Conservation (phyloP, 1,139 yeast genomes). For the Pichia sp. region DNA sequence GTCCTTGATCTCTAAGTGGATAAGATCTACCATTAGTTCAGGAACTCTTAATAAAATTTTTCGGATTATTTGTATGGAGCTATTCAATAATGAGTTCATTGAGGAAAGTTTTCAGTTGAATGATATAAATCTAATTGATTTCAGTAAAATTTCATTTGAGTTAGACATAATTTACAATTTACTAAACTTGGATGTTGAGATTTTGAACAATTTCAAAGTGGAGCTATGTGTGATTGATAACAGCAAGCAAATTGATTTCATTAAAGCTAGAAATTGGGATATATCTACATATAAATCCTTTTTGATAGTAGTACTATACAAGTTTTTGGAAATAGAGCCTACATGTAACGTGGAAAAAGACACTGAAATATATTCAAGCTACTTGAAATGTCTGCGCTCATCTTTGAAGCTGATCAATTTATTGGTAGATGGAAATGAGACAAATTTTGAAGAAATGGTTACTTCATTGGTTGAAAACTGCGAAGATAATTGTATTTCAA, state of each 20-base stretch:
- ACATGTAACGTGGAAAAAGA: conserved; percentile 23
- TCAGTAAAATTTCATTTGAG: conserved; percentile 56
- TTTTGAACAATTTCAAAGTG: conserved; percentile 46
- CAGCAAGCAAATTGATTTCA: conserved; percentile 37
- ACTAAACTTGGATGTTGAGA: conserved; percentile 41
- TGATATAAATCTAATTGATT: conserved; percentile 44
- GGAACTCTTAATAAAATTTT: conserved; percentile 61
- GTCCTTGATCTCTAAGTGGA: conserved; percentile 54
- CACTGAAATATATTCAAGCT: conserved; percentile 27
- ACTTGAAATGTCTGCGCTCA: conserved; percentile 33
- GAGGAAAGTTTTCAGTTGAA: conserved; percentile 22
- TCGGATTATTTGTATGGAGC: conserved; percentile 50
- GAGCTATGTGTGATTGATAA: conserved; percentile 56
- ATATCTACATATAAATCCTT: conserved; percentile 62
- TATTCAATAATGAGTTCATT: conserved; percentile 40
- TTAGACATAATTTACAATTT: conserved; percentile 50
- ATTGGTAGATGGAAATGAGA: conserved; percentile 55
- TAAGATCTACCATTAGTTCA: conserved; percentile 45
- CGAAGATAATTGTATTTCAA: conserved; percentile 13
- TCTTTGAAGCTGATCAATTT: conserved; percentile 42
- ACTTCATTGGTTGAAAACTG: conserved; percentile 29
- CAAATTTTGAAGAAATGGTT: conserved; percentile 43
- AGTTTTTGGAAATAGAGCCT: conserved; percentile 38
- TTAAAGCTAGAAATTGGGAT: conserved; percentile 45
- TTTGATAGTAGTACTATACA: conserved; percentile 44